Evolutionary conservation across 768 basidiomycete species (phyloP), one percentile per base, ranked within the genome.

Genomic region (Coprinopsis marcescibilis): DNA sequence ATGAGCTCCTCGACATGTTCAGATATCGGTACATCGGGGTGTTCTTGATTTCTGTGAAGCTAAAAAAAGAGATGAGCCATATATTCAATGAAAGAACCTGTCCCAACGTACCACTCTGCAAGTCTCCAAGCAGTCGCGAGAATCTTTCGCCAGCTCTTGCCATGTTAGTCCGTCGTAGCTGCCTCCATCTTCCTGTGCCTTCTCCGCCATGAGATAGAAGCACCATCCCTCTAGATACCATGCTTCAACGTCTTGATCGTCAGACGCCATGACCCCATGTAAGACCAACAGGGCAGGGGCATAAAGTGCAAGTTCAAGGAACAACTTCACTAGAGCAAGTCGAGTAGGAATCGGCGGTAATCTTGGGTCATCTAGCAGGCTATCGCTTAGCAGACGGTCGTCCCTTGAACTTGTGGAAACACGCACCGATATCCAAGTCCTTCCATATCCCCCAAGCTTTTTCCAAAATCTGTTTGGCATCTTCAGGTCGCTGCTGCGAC

Each of bases 191-290:
- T 84, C 80, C 50, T 78, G 73, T 6, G 78, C 79, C 50, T 83
- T 77, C 60, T 87, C 84, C 0, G 81, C 77, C 78, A 88, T 81
- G 37, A 94, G 67, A 68, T 81, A 90, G 72, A 89, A 91, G 53
- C 87, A 85, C 91, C 91, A 96, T 44, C 91, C 92, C 64, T 94
- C 91, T 23, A 95, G 77, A 59, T 95, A 95, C 83, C 92, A 94
- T 1, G 84, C 92, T 55, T 94, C 91, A 11, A 92, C 83, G 44
- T 89, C 85, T 58, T 89, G 76, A 53, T 92, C 88, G 61, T 94
- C 90, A 0, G 81, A 65, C 8, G 83, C 76, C 65, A 93, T 81
- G 8, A 93, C 73, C 11, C 85, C 87, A 35, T 88, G 80, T 21
- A 95, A 65, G 12, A 93, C 80, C 10, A 83, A 63, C 4, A 94